phyloP scores from a whole-genome alignment of 805 yeast genomes.

The Candida loeiensis region DNA sequence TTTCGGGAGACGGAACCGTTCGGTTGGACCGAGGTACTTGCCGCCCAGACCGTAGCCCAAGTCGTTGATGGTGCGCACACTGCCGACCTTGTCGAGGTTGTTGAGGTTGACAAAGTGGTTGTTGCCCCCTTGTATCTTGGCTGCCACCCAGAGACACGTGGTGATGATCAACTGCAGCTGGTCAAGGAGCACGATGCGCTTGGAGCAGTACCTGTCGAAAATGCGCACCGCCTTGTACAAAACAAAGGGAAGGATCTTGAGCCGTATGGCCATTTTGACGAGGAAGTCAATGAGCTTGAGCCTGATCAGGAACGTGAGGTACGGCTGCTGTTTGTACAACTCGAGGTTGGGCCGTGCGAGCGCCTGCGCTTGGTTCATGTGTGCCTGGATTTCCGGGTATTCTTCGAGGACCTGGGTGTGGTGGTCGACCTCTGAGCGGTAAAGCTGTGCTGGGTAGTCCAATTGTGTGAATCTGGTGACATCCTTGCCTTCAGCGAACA shows the following conservation, averaged over 20 bases:
- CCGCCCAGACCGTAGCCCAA: conserved; percentile 52
- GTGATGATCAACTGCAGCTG: conserved; percentile 90
- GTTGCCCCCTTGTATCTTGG: conserved; percentile 78
- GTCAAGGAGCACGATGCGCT: conserved; percentile 75
- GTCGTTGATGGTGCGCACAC: conserved; percentile 32
- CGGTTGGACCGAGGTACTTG: conserved; percentile 64
- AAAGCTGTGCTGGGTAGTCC: conserved; percentile 49
- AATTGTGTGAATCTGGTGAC: conserved; percentile 32
- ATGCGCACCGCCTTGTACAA: conserved; percentile 66
- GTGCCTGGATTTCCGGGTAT: conserved; percentile 48
- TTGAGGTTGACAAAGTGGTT: conserved; percentile 55
- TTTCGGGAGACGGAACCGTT: conserved; percentile 71
- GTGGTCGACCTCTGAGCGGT: conserved; percentile 45
- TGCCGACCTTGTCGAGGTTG: conserved; percentile 20
- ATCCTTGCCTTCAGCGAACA: conserved; percentile 1
- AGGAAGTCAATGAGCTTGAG: conserved; percentile 75
- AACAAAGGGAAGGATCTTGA: conserved; percentile 65
- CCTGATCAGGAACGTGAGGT: conserved; percentile 70
- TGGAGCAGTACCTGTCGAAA: conserved; percentile 88
- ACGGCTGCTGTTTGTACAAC: conserved; percentile 84
- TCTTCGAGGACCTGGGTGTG: conserved; percentile 48
- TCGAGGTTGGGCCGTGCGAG: conserved; percentile 44
- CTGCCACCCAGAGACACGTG: conserved; percentile 89
- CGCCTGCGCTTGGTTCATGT: conserved; percentile 31
- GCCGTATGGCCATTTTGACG: conserved; percentile 62